Percentiles rank a stretch among this genome's conserved stretches.
Evolutionary conservation across 1,139 yeast species (phyloP).

Genomic region (Blastobotrys petasosporus): DNA sequence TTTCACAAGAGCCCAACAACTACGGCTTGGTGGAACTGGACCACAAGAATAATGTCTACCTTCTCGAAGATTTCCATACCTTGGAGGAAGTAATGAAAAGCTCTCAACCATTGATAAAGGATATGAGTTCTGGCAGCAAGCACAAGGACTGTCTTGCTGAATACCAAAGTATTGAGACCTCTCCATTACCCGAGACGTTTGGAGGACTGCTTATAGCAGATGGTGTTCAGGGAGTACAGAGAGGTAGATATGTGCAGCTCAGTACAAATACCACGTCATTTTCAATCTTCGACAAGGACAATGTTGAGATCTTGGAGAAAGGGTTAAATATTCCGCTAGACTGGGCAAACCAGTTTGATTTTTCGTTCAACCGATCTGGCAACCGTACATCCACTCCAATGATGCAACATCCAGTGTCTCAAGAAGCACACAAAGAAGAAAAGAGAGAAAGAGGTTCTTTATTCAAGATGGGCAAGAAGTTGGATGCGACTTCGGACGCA

Average conservation of each 20-base stretch:
- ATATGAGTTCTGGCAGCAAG: no score
- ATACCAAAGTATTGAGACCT: conserved; percentile 29
- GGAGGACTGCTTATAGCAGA: conserved; percentile 24
- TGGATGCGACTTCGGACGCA: no score
- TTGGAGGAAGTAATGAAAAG: conserved; percentile 16
- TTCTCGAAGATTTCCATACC: conserved; percentile 31
- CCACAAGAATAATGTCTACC: conserved; percentile 46
- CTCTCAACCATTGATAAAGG: no score
- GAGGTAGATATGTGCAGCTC: conserved; percentile 43
- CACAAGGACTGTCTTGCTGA: conserved; percentile 20
- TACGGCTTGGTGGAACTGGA: conserved; percentile 76
- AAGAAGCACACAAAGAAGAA: not conserved
- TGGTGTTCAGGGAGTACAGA: conserved; percentile 29
- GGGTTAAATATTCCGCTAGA: conserved; percentile 14
- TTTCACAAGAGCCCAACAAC: conserved; percentile 78
- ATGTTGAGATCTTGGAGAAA: conserved; percentile 48
- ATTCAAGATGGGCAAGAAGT: no score
- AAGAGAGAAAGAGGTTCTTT: not conserved
- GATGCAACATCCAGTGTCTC: not conserved
- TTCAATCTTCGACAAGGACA: conserved; percentile 45
- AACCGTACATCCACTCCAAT: not conserved
- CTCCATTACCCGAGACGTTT: conserved; percentile 27
- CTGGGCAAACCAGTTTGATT: not conserved
- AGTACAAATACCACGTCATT: conserved; percentile 35
- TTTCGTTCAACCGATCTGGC: not conserved